These are phyloP conservation scores for Microglena sp. DNA, from an alignment of 139 green algal species.

Conservation along the genomic window DNA sequence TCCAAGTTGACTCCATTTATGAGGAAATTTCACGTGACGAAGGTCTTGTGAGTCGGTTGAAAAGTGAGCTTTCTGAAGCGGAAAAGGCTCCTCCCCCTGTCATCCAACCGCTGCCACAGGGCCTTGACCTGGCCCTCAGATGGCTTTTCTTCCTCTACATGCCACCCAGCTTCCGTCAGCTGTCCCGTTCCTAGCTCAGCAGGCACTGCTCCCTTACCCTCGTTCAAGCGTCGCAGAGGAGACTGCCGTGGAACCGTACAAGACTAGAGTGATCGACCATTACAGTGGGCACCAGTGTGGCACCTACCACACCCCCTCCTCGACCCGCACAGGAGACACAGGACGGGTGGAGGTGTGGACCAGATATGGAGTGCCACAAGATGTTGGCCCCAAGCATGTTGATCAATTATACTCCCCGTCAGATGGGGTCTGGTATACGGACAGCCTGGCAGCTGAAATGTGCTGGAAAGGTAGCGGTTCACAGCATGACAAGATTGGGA, in stretches of 20 bases:
- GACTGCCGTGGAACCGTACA: not conserved
- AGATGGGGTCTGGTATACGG: slow-evolving; percentile 40
- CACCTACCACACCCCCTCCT: slow-evolving; percentile 4
- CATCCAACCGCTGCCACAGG: slow-evolving; percentile 32
- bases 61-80: not conserved
- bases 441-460: slow-evolving; percentile 19
- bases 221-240: not conserved
- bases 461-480: slow-evolving; percentile 25
- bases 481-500: not conserved
- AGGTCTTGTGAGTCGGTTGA: too few species aligned
- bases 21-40: too few species aligned
- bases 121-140: not conserved
- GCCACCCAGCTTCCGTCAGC: slow-evolving; percentile 23
- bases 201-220: slow-evolving; percentile 27
- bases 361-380: not conserved
- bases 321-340: not conserved
- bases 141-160: slow-evolving; percentile 50
- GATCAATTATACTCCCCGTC: slow-evolving; percentile 4
- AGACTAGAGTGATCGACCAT: slow-evolving; percentile 1
- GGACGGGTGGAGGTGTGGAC: slow-evolving; percentile 12
- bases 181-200: slow-evolving; percentile 37
- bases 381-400: slow-evolving; percentile 17
- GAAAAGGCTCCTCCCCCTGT: slow-evolving; percentile 17
- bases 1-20: too few species aligned
- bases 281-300: slow-evolving; percentile 13